A percentile compares a stretch with the other conserved stretches of the same genome.
These are phyloP conservation scores for Pyrenula aspistea DNA, from an alignment of 495 filamentous ascomycete species.

Conservation along the genomic window DNA sequence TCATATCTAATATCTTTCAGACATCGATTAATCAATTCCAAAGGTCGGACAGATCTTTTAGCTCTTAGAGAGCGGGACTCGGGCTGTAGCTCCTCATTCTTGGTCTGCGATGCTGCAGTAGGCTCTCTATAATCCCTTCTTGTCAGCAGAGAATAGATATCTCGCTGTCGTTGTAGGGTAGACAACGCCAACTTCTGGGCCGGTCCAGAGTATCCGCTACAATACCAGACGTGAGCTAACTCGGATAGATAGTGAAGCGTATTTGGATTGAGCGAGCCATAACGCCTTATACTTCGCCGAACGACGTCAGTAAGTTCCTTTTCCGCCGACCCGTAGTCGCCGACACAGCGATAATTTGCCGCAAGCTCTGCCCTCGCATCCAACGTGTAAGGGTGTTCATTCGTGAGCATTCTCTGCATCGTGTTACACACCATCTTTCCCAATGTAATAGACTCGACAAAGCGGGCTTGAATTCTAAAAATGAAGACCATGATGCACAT, in stretches of 20 bases:
- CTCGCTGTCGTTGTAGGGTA: background rate
- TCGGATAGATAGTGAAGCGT: background rate
- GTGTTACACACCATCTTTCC: background rate
- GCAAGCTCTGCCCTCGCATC: background rate
- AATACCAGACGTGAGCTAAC: background rate
- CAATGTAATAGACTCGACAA: background rate
- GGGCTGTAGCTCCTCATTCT: background rate
- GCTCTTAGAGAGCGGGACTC: background rate
- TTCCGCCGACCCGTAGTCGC: background rate
- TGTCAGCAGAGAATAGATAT: background rate
- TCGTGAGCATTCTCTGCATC: background rate
- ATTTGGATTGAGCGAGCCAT: background rate
- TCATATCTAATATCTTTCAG: background rate
- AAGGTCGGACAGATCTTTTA: background rate
- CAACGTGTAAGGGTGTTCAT: background rate
- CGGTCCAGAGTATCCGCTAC: background rate
- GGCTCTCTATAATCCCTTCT: background rate
- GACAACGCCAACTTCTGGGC: background rate
- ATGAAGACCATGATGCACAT: background rate
- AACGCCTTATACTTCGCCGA: background rate
- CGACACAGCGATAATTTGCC: background rate
- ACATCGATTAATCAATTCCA: background rate
- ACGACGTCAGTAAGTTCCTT: background rate
- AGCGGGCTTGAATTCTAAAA: background rate
- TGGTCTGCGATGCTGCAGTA: background rate